phyloP scores from a whole-genome alignment of 2,329 filamentous ascomycete species.

The Exophiala calicioides region DNA sequence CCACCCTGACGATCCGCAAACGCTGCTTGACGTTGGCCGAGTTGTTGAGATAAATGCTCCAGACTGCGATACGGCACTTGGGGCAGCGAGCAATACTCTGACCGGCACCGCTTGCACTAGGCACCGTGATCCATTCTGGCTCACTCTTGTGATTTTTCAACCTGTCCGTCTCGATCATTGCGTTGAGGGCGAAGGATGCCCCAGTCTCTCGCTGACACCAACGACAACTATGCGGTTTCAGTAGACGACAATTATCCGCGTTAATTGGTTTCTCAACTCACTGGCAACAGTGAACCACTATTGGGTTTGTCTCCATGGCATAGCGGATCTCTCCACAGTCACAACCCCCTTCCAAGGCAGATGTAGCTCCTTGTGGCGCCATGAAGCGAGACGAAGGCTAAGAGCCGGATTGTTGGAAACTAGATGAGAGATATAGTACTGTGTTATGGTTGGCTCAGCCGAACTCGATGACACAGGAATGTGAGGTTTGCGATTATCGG shows the following conservation, averaged over 20 bases:
- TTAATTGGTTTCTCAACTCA: conserved; percentile 9
- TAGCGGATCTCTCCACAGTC: conserved; percentile 24
- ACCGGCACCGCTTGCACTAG: conserved; percentile 44
- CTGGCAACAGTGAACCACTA: conserved; percentile 28
- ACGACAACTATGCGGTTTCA: conserved; percentile 24
- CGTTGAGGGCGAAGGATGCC: conserved; percentile 26
- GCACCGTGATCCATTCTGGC: conserved; percentile 36
- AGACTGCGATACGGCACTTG: conserved; percentile 44
- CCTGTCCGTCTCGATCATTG: conserved; percentile 31
- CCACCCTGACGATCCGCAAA: conserved; percentile 45
- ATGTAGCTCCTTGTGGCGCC: conserved; percentile 16
- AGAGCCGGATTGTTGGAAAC: background rate
- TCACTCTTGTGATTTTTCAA: conserved; percentile 36
- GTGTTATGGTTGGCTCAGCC: conserved; percentile 2
- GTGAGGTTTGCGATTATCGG: background rate
- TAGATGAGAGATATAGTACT: background rate
- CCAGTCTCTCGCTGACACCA: conserved; percentile 27
- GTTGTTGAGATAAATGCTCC: conserved; percentile 44
- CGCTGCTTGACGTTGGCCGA: conserved; percentile 28
- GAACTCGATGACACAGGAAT: background rate
- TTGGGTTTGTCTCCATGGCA: conserved; percentile 18
- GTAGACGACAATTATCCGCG: background rate
- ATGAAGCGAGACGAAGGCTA: conserved; percentile 8
- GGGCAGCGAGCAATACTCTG: conserved; percentile 49
- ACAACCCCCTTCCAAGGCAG: conserved; percentile 23